A percentile compares a stretch with the other conserved stretches of the same genome.
Evolutionary conservation across 23 red algal species (phyloP).

Genomic region (Agarophyton chilense): DNA sequence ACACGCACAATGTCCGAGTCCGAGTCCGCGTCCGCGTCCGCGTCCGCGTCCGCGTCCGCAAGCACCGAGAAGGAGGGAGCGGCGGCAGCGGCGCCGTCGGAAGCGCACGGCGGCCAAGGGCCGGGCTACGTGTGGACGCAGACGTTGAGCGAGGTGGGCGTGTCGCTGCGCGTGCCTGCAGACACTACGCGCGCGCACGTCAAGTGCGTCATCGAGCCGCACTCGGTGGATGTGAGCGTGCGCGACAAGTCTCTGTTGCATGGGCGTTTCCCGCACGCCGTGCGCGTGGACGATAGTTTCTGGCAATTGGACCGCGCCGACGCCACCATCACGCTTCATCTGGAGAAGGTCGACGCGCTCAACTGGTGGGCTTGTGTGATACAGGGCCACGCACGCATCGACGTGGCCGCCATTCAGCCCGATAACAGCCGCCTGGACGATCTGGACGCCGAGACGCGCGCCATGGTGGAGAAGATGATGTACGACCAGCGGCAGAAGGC

Average conservation of each 20-base stretch:
- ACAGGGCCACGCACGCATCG: slow-evolving; percentile 60
- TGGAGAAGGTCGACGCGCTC: slow-evolving; percentile 79
- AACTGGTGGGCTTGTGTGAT: slow-evolving; percentile 83
- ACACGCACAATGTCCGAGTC: too few species aligned
- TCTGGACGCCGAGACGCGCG: slow-evolving; percentile 86
- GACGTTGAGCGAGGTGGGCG: slow-evolving; percentile 78
- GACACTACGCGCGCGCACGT: slow-evolving; percentile 39
- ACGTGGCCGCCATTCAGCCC: slow-evolving; percentile 66
- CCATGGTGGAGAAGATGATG: slow-evolving; percentile 98
- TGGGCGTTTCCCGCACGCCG: slow-evolving; percentile 16
- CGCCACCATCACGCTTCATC: slow-evolving; percentile 39
- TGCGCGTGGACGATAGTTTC: slow-evolving; percentile 73
- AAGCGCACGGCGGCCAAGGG: slow-evolving; percentile 71
- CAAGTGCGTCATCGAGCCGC: slow-evolving; percentile 11
- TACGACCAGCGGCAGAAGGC: slow-evolving; percentile 79
- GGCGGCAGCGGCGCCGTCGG: slow-evolving; percentile 4
- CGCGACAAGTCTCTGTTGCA: slow-evolving; percentile 18
- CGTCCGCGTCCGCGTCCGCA: too few species aligned
- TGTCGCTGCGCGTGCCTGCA: slow-evolving; percentile 23
- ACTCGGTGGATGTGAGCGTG: not conserved
- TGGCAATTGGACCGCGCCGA: slow-evolving; percentile 80
- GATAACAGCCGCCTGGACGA: slow-evolving; percentile 78
- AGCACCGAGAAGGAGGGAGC: too few species aligned
- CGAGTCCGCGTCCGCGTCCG: too few species aligned
- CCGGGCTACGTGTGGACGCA: slow-evolving; percentile 82